phyloP scores from a whole-genome alignment of 2,329 filamentous ascomycete species.

The Aspergillus candidus region DNA sequence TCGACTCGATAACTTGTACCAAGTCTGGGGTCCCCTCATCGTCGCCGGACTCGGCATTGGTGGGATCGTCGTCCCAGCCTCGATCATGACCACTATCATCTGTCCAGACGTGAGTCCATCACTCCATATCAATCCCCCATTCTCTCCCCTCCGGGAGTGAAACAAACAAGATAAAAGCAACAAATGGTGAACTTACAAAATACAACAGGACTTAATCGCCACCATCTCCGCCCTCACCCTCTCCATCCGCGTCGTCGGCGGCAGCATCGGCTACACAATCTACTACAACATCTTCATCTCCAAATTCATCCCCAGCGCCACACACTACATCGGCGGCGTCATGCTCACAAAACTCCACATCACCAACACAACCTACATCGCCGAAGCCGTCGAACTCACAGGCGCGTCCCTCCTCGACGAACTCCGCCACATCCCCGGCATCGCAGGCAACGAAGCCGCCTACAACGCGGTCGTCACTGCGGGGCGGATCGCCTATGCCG shows the following conservation, averaged over 20 bases:
- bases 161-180: not conserved
- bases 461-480: conserved; percentile 51
- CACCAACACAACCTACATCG: conserved; percentile 43
- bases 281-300: conserved; percentile 49
- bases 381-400: conserved; percentile 49
- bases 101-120: conserved; percentile 52
- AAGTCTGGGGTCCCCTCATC: conserved; percentile 53
- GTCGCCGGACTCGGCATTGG: conserved; percentile 60
- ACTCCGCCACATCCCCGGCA: conserved; percentile 47
- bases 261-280: conserved; percentile 58
- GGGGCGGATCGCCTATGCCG: conserved; percentile 52
- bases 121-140: not conserved
- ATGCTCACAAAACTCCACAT: conserved; percentile 48
- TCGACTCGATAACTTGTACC: conserved; percentile 47
- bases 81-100: conserved; percentile 63
- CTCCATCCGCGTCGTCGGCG: conserved; percentile 63
- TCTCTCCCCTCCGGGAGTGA: not conserved
- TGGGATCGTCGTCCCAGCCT: conserved; percentile 61
- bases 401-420: conserved; percentile 47
- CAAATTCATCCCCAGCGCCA: conserved; percentile 43
- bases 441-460: conserved; percentile 46
- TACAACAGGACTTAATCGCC: conserved; percentile 53
- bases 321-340: conserved; percentile 45
- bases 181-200: not conserved
- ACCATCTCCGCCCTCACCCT: conserved; percentile 63